Percentiles rank a stretch among this genome's conserved stretches.
phyloP scores from a whole-genome alignment of 345 rosid species.

The Gossypium bickii region DNA sequence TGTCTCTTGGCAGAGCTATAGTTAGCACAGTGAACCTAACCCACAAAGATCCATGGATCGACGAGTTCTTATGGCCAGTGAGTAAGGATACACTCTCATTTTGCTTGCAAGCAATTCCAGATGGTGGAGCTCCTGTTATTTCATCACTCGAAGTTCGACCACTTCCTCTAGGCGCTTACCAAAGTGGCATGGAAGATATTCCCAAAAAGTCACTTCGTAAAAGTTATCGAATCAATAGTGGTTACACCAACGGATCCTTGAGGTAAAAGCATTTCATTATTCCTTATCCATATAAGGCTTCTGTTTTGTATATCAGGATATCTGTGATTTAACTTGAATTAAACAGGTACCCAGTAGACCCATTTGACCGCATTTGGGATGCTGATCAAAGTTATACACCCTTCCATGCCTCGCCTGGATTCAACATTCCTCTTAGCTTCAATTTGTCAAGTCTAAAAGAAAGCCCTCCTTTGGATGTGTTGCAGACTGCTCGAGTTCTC shows the following conservation, averaged over 20 bases:
- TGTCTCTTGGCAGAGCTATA: constrained; percentile 66
- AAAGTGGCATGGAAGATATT: constrained; percentile 37
- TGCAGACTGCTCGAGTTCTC: constrained; percentile 70
- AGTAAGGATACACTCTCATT: constrained; percentile 42
- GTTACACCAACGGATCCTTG: constrained; percentile 54
- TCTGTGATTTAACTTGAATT: constrained; percentile 5
- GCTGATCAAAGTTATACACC: constrained; percentile 63
- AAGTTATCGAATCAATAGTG: constrained; percentile 62
- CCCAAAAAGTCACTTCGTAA: constrained; percentile 48
- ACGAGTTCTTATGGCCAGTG: constrained; percentile 66
- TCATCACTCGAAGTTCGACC: constrained; percentile 80
- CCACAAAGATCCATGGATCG: constrained; percentile 66
- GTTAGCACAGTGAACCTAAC: constrained; percentile 55
- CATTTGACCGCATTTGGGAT: constrained; percentile 89
- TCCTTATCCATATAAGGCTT: not conserved
- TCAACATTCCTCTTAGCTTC: constrained; percentile 31
- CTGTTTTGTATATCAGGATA: not conserved
- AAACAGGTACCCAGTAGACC: constrained; percentile 76
- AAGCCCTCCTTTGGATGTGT: constrained; percentile 69
- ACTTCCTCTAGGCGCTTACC: constrained; percentile 70
- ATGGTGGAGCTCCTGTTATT: constrained; percentile 65
- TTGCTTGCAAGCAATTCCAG: constrained; percentile 48
- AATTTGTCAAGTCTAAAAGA: constrained; percentile 41
- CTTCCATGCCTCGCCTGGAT: constrained; percentile 45
- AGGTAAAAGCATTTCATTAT: constrained; percentile 30